Evolutionary conservation across 176 grass and related monocot genomes (phyloP).

Genomic region (Juncus inflexus): DNA sequence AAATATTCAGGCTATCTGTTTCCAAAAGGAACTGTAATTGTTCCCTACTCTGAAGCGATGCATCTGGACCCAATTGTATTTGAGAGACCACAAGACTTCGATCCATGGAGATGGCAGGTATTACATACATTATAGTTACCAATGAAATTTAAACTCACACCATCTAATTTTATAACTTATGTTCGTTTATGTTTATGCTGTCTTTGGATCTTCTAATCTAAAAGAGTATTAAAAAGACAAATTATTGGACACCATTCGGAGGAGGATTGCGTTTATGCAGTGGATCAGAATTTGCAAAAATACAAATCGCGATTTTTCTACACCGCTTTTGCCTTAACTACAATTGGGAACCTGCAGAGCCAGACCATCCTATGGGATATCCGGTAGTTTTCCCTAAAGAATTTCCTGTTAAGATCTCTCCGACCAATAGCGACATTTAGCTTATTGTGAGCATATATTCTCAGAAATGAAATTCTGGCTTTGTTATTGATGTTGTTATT

Average conservation of each 20-base stretch:
- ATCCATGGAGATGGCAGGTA: conserved; percentile 37
- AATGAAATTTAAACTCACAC: not conserved
- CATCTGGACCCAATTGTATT: conserved; percentile 25
- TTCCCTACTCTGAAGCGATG: conserved; percentile 20
- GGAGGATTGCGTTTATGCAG: conserved; percentile 22
- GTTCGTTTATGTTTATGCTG: not conserved
- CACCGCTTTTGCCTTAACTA: conserved; percentile 30
- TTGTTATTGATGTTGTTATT: too few relatives aligned
- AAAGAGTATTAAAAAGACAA: not conserved
- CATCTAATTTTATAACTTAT: not conserved
- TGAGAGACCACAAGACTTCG: conserved; percentile 21
- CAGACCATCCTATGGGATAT: conserved; percentile 12
- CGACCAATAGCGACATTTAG: too few relatives aligned
- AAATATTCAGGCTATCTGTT: conserved; percentile 21
- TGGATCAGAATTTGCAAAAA: conserved; percentile 21
- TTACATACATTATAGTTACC: not conserved
- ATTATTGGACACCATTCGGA: conserved; percentile 27
- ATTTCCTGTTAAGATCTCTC: too few relatives aligned
- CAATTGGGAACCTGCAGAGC: conserved; percentile 20
- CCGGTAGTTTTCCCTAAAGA: too few relatives aligned
- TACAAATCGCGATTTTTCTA: conserved; percentile 27
- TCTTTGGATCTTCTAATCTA: not conserved
- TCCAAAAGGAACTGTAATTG: conserved; percentile 11
- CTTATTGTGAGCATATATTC: too few relatives aligned
- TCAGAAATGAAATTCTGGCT: too few relatives aligned